Conservation (phyloP, 2,329 filamentous ascomycete species). For the Monilinia vaccinii-corymbosi region DNA sequence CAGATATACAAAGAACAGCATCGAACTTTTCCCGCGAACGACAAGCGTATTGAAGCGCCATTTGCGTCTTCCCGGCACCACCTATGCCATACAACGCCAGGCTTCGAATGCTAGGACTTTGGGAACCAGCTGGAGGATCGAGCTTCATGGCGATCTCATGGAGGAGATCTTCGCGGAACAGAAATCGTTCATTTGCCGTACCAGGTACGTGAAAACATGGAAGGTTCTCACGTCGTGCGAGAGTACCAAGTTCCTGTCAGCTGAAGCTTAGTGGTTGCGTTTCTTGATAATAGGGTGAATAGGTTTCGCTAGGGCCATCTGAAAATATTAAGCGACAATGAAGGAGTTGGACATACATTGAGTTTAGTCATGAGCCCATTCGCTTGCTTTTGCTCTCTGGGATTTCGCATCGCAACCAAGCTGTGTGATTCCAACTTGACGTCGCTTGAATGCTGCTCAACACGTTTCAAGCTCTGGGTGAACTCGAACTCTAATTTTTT, state of each 20-base stretch:
- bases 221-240: background rate
- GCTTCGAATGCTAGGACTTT: background rate
- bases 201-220: background rate
- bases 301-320: too few relatives aligned
- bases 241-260: background rate
- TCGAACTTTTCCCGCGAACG: conserved; percentile 6
- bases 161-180: background rate
- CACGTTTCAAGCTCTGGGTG: too few relatives aligned
- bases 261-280: background rate
- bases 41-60: conserved; percentile 5
- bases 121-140: background rate
- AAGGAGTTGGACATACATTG: too few relatives aligned
- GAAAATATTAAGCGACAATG: too few relatives aligned
- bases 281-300: background rate
- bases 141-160: background rate
- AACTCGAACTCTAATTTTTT: background rate
- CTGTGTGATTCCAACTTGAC: too few relatives aligned
- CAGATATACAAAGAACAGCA: conserved; percentile 7
- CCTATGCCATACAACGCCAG: conserved; percentile 6
- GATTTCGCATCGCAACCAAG: too few relatives aligned
- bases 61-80: conserved; percentile 9
- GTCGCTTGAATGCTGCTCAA: too few relatives aligned
- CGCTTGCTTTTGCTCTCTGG: too few relatives aligned
- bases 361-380: too few relatives aligned
- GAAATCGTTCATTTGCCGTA: background rate